phyloP scores from a whole-genome alignment of 192 early-diverging fungal genomes.

The Podila verticillata region DNA sequence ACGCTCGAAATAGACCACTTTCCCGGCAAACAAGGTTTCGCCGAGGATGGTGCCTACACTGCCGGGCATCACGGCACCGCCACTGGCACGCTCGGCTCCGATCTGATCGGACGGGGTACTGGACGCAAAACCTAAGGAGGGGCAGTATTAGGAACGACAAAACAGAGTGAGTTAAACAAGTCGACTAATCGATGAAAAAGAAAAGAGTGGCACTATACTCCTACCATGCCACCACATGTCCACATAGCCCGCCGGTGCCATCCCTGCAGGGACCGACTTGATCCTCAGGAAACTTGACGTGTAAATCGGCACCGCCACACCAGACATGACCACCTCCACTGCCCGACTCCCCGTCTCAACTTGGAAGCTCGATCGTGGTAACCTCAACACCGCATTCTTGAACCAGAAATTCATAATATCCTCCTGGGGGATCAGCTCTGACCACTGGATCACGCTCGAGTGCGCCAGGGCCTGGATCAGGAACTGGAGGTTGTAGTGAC shows the following conservation, averaged over 20 bases:
- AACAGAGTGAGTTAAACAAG: too few species aligned
- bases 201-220: too few species aligned
- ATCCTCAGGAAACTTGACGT: constrained; percentile 37
- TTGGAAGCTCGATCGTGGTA: constrained; percentile 34
- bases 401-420: constrained; percentile 43
- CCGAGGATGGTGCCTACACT: constrained; percentile 44
- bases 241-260: constrained; percentile 32
- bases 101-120: constrained; percentile 33
- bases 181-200: neutral
- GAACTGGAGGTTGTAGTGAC: constrained; percentile 42
- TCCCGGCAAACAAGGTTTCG: constrained; percentile 40
- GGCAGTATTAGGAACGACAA: neutral
- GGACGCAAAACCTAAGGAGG: constrained; percentile 34
- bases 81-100: constrained; percentile 18
- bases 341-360: constrained; percentile 13
- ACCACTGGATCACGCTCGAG: constrained; percentile 20
- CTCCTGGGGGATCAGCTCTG: constrained; percentile 21
- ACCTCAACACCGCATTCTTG: constrained; percentile 29
- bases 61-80: constrained; percentile 36
- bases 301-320: constrained; percentile 32
- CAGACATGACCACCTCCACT: constrained; percentile 27
- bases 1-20: constrained; percentile 41
- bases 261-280: constrained; percentile 18
- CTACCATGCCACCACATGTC: constrained; percentile 49
- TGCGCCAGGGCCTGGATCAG: constrained; percentile 30